These are phyloP conservation scores for Dendrocalamus latiflorus DNA, from an alignment of 202 grass and related monocot genomes.

Conservation along the genomic window DNA sequence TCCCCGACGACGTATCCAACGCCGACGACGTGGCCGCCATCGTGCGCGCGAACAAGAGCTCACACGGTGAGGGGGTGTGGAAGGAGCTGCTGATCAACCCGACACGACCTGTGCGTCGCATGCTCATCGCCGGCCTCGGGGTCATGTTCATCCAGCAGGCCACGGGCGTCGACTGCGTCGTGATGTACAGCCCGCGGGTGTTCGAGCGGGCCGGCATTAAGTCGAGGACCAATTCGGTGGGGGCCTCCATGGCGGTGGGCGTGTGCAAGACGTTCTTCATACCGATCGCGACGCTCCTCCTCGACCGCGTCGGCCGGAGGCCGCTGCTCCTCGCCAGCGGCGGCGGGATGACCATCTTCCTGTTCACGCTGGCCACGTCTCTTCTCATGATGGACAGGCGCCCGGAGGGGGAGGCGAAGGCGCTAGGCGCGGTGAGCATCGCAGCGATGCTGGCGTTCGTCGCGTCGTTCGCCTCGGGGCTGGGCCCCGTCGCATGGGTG, in stretches of 20 bases:
- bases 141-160: constrained; percentile 90
- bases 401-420: constrained; percentile 36
- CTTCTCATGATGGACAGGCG: constrained; percentile 46
- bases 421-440: constrained; percentile 67
- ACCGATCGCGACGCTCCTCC: constrained; percentile 58
- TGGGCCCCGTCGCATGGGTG: constrained; percentile 87
- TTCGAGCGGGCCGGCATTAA: constrained; percentile 64
- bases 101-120: constrained; percentile 49
- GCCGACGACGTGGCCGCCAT: constrained; percentile 38
- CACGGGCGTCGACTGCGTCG: constrained; percentile 73
- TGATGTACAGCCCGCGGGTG: constrained; percentile 81
- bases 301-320: constrained; percentile 77
- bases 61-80: constrained; percentile 44
- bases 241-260: constrained; percentile 68
- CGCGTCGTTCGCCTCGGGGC: constrained; percentile 75
- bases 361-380: constrained; percentile 49
- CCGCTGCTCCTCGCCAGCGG: constrained; percentile 51
- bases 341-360: constrained; percentile 74
- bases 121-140: constrained; percentile 48
- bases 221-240: constrained; percentile 51
- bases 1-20: constrained; percentile 37
- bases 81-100: constrained; percentile 64
- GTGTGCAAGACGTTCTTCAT: constrained; percentile 82
- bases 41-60: constrained; percentile 2
- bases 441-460: constrained; percentile 71